Conservation (phyloP, 805 yeast species). For the Yamadazyma sp. region DNA sequence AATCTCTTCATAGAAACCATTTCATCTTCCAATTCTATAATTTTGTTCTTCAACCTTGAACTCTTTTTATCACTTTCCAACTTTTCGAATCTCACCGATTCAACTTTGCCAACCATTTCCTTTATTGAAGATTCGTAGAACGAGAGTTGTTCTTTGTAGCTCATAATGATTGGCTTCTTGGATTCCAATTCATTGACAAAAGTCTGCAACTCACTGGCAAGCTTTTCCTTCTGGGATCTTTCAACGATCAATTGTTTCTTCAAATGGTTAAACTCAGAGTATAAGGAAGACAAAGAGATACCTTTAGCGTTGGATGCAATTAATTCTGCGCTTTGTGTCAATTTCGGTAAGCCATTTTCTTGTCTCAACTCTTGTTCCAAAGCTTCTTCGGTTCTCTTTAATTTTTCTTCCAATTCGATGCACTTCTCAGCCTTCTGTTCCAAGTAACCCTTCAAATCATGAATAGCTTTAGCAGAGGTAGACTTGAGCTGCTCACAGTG, state of each 20-base stretch:
- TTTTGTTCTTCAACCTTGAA: constrained; percentile 29
- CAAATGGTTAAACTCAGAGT: constrained; percentile 61
- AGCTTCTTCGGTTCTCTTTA: constrained; percentile 41
- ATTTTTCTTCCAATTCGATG: constrained; percentile 32
- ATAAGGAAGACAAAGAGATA: constrained; percentile 63
- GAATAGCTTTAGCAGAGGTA: constrained; percentile 36
- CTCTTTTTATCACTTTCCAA: constrained; percentile 42
- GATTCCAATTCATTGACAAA: constrained; percentile 76
- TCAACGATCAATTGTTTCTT: constrained; percentile 69
- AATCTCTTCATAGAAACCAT: constrained; percentile 51
- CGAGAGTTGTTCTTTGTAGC: constrained; percentile 56
- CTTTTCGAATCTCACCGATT: constrained; percentile 51
- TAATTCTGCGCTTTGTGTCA: constrained; percentile 58
- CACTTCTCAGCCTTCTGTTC: constrained; percentile 33
- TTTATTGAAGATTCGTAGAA: constrained; percentile 58
- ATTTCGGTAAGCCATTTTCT: constrained; percentile 40
- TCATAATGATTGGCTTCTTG: constrained; percentile 71
- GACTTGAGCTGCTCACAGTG: constrained; percentile 42
- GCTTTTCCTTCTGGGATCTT: constrained; percentile 64
- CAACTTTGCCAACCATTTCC: constrained; percentile 53
- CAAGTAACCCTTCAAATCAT: constrained; percentile 35
- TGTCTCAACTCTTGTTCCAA: constrained; percentile 38
- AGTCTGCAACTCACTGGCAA: constrained; percentile 68
- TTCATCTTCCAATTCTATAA: constrained; percentile 48
- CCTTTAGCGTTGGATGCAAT: constrained; percentile 48